Percentiles rank a stretch among this genome's conserved stretches.
Evolutionary conservation across 192 early-diverging fungal species (phyloP).

Genomic region (Backusella parvicylindrica): DNA sequence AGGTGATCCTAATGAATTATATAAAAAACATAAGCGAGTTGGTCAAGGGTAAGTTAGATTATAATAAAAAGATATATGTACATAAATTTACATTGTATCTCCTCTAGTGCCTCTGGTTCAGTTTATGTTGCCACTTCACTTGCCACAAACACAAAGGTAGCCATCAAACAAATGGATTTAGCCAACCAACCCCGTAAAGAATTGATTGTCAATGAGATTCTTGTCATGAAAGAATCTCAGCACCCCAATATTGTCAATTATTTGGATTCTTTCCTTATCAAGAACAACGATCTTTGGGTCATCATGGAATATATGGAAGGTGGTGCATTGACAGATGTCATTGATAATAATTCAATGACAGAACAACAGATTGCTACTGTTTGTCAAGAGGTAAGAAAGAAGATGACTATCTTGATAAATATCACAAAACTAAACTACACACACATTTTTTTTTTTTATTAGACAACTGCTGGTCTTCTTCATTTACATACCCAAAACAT

Average conservation of each 20-base stretch:
- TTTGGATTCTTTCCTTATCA: conserved; percentile 88
- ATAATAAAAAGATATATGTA: neutral
- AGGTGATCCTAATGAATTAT: conserved; percentile 87
- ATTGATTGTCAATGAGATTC: conserved; percentile 88
- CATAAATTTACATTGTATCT: neutral
- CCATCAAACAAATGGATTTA: conserved; percentile 94
- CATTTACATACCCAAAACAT: conserved; percentile 81
- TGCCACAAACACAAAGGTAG: conserved; percentile 71
- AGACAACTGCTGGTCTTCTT: conserved; percentile 77
- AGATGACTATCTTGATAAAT: no score
- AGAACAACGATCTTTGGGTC: conserved; percentile 89
- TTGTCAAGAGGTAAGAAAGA: conserved; percentile 73
- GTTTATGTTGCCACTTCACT: conserved; percentile 89
- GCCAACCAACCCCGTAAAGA: conserved; percentile 85
- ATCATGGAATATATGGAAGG: conserved; percentile 99
- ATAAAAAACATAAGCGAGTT: conserved; percentile 93
- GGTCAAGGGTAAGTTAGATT: conserved; percentile 78
- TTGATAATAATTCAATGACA: conserved; percentile 89
- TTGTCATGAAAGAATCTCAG: conserved; percentile 90
- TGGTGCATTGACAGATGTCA: conserved; percentile 96
- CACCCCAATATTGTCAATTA: conserved; percentile 99
- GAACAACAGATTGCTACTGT: conserved; percentile 96
- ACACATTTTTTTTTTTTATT: neutral
- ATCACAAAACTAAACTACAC: no score
- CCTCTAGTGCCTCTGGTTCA: conserved; percentile 88